Percentiles rank a stretch among this genome's conserved stretches.
Conservation (phyloP, 352 stramenopile species). For the Globisporangium acanthophoron region DNA sequence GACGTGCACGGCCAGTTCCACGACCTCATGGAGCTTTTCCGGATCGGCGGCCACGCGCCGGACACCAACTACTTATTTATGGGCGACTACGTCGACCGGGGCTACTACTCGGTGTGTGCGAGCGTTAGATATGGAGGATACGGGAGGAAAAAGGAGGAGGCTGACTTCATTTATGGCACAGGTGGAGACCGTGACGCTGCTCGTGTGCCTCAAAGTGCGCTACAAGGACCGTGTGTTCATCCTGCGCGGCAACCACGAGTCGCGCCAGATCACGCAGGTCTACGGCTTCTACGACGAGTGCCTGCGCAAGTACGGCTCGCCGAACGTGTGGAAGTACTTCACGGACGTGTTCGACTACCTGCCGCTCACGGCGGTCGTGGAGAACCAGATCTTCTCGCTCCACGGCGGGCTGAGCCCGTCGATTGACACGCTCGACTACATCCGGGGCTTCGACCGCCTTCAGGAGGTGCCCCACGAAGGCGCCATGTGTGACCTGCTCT, state of each 20-base stretch:
- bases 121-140: neutral
- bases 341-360: slow-evolving; percentile 95
- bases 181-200: slow-evolving; percentile 88
- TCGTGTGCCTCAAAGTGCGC: slow-evolving; percentile 93
- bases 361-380: slow-evolving; percentile 93
- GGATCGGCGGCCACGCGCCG: slow-evolving; percentile 83
- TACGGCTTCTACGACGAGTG: slow-evolving; percentile 99
- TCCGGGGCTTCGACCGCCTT: slow-evolving; percentile 90
- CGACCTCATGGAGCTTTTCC: slow-evolving; percentile 63
- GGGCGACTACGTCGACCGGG: slow-evolving; percentile 98
- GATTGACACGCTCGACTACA: slow-evolving; percentile 92
- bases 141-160: too few relatives aligned
- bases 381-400: slow-evolving; percentile 89
- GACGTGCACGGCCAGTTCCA: slow-evolving; percentile 66
- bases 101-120: slow-evolving; percentile 90
- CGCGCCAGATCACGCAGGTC: slow-evolving; percentile 93
- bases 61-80: slow-evolving; percentile 99
- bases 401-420: slow-evolving; percentile 87
- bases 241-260: slow-evolving; percentile 94
- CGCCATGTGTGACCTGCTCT: slow-evolving; percentile 97
- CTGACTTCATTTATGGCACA: slow-evolving; percentile 4
- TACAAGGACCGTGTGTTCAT: slow-evolving; percentile 92
- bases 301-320: slow-evolving; percentile 96
- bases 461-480: slow-evolving; percentile 97
- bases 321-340: slow-evolving; percentile 69